These are phyloP conservation scores for Agaricus bisporus DNA, from an alignment of 768 basidiomycete genomes.

Conservation along the genomic window DNA sequence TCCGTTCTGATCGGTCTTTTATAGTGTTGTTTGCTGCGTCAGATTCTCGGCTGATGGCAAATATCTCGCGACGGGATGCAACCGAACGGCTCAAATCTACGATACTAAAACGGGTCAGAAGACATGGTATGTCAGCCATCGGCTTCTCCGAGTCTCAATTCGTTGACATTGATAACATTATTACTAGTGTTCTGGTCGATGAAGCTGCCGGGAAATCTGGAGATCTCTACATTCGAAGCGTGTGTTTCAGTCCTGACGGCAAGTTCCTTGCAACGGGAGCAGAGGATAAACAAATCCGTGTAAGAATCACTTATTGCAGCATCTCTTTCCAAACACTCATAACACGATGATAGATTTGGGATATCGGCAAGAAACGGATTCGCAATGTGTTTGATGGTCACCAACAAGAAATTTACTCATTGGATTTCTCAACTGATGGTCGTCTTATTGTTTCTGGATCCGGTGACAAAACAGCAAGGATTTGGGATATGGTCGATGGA, in stretches of 20 bases:
- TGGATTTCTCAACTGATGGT: slow-evolving; percentile 81
- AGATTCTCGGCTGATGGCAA: slow-evolving; percentile 92
- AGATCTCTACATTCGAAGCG: slow-evolving; percentile 91
- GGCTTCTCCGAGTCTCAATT: neutral
- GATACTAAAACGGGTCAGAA: slow-evolving; percentile 85
- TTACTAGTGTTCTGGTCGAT: slow-evolving; percentile 65
- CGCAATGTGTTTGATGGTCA: slow-evolving; percentile 78
- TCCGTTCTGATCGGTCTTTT: neutral
- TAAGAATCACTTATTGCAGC: slow-evolving; percentile 24
- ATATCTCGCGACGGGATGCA: slow-evolving; percentile 88
- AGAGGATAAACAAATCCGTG: slow-evolving; percentile 85
- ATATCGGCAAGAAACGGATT: slow-evolving; percentile 71
- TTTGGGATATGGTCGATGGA: slow-evolving; percentile 31
- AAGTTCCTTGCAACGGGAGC: slow-evolving; percentile 89
- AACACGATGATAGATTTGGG: slow-evolving; percentile 64
- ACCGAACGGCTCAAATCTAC: slow-evolving; percentile 91
- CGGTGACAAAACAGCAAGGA: slow-evolving; percentile 47
- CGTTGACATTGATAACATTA: neutral
- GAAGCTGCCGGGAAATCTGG: slow-evolving; percentile 66
- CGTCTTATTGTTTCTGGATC: slow-evolving; percentile 82
- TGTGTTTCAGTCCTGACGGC: slow-evolving; percentile 86
- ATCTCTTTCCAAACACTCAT: neutral
- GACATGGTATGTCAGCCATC: slow-evolving; percentile 56
- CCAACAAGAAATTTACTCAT: slow-evolving; percentile 86
- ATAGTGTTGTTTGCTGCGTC: slow-evolving; percentile 78